Evolutionary conservation across 1,284 basidiomycete species (phyloP).

Genomic region (Coniferiporia weirii): DNA sequence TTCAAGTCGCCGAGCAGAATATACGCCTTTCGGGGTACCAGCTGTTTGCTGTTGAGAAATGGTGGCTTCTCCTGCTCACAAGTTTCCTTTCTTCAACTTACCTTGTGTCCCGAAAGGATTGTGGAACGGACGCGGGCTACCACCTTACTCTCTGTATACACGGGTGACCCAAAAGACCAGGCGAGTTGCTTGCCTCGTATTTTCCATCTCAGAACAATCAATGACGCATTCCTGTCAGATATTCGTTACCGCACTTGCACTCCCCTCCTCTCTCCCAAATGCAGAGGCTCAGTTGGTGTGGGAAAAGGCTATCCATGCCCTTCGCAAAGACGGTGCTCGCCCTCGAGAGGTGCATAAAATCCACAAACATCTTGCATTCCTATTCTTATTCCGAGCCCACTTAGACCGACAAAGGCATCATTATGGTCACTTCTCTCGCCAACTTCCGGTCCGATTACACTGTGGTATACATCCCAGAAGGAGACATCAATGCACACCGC

Average conservation of each 20-base stretch:
- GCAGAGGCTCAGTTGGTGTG: conserved; percentile 50
- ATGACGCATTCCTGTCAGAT: conserved; percentile 37
- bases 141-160: conserved; percentile 64
- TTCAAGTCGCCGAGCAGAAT: conserved; percentile 43
- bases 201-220: background rate
- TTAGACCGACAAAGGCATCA: conserved; percentile 58
- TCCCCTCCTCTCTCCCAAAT: conserved; percentile 35
- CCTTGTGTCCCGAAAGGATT: conserved; percentile 40
- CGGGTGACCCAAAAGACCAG: conserved; percentile 63
- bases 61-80: conserved; percentile 24
- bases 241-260: conserved; percentile 50
- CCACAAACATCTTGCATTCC: background rate
- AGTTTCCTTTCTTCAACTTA: background rate
- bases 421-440: conserved; percentile 78
- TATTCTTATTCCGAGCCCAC: conserved; percentile 7
- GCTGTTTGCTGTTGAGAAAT: conserved; percentile 80
- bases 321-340: conserved; percentile 61
- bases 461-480: conserved; percentile 69
- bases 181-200: conserved; percentile 28
- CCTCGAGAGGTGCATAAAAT: conserved; percentile 49
- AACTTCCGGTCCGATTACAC: conserved; percentile 81
- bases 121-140: conserved; percentile 57
- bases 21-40: conserved; percentile 57
- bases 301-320: conserved; percentile 51
- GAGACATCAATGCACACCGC: conserved; percentile 54